phyloP scores from a whole-genome alignment of 2,329 filamentous ascomycete species.

The Colletotrichum brevisporum region DNA sequence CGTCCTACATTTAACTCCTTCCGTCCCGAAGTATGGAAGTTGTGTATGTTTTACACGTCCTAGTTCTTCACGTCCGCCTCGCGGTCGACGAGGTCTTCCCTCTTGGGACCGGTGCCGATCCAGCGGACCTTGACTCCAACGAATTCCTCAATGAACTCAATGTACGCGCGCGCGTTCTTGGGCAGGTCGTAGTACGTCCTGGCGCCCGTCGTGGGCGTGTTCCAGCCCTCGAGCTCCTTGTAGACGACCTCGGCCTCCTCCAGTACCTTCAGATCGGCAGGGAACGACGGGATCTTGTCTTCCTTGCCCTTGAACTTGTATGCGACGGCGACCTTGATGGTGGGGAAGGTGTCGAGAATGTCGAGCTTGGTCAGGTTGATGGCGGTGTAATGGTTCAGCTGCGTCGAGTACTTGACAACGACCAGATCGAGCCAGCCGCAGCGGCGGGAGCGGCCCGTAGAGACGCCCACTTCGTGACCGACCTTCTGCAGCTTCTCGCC shows the following conservation, averaged over 20 bases:
- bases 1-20: too few species aligned
- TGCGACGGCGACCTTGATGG: conserved; percentile 80
- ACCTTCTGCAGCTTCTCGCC: conserved; percentile 63
- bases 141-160: conserved; percentile 77
- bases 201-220: conserved; percentile 71
- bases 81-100: conserved; percentile 73
- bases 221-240: conserved; percentile 78
- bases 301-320: conserved; percentile 68
- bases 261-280: conserved; percentile 71
- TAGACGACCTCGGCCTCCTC: conserved; percentile 75
- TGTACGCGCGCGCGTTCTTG: conserved; percentile 73
- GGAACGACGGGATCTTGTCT: conserved; percentile 72
- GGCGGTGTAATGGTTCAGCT: conserved; percentile 77
- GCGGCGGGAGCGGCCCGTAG: conserved; percentile 72
- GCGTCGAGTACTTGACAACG: conserved; percentile 73
- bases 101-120: conserved; percentile 76
- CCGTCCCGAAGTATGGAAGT: too few species aligned
- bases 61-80: neutral
- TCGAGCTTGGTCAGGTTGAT: conserved; percentile 76
- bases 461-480: conserved; percentile 56
- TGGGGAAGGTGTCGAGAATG: conserved; percentile 80
- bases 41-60: neutral
- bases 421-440: conserved; percentile 71
- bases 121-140: conserved; percentile 66
- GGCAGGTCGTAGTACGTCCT: conserved; percentile 75